phyloP scores from a whole-genome alignment of 106 monocot genomes.

The Cymbidium sinense region DNA sequence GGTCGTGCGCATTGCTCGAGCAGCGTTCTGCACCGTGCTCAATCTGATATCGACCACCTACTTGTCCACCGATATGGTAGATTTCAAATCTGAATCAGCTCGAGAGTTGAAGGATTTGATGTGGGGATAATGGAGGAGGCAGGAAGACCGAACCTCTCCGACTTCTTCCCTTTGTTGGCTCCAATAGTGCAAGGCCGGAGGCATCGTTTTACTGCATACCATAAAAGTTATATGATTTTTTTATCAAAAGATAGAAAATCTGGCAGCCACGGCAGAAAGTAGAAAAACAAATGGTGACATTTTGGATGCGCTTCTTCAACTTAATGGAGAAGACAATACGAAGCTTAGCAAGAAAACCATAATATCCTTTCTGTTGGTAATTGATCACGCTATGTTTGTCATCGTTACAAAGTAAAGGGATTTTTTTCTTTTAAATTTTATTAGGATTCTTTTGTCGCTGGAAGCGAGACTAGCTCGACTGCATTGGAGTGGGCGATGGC shows the following conservation, averaged over 20 bases:
- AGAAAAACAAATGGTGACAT: slow-evolving; percentile 9
- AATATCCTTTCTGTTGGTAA: neutral
- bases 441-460: slow-evolving; percentile 21
- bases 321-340: neutral
- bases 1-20: too few species aligned
- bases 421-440: neutral
- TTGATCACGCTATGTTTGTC: neutral
- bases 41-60: too few species aligned
- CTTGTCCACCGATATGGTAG: too few species aligned
- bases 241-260: slow-evolving; percentile 17
- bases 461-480: too few species aligned
- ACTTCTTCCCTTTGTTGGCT: too few species aligned
- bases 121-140: too few species aligned
- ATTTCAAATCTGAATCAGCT: too few species aligned
- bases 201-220: neutral
- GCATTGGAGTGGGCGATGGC: too few species aligned
- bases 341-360: neutral
- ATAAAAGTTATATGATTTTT: neutral
- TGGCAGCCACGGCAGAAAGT: neutral
- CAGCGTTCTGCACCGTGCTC: too few species aligned
- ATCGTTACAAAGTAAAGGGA: neutral
- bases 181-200: too few species aligned
- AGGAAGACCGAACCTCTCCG: too few species aligned
- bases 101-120: too few species aligned
- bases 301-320: slow-evolving; percentile 21